phyloP scores from a whole-genome alignment of 768 basidiomycete genomes.

The Arthromyces matolae region DNA sequence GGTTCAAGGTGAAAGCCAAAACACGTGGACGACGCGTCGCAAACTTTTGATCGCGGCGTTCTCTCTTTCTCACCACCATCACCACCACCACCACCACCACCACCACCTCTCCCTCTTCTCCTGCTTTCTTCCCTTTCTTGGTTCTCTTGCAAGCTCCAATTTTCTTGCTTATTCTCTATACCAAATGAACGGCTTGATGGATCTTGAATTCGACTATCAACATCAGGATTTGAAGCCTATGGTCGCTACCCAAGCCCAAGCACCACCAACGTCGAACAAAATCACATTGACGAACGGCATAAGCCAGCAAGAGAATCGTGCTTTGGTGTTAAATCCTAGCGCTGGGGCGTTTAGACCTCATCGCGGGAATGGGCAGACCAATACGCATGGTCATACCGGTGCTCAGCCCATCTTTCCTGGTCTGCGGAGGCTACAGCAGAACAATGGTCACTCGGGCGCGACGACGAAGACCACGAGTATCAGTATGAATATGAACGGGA shows the following conservation, averaged over 20 bases:
- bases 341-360: not conserved
- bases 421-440: conserved; percentile 9
- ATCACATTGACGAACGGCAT: conserved; percentile 13
- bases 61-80: no score
- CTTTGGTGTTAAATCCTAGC: not conserved
- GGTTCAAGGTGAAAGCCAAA: no score
- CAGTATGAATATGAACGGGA: not conserved
- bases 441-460: no score
- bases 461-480: not conserved
- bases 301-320: conserved; percentile 13
- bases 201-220: not conserved
- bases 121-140: conserved; percentile 1
- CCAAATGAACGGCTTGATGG: not conserved
- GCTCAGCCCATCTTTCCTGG: conserved; percentile 11
- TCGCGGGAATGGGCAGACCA: conserved; percentile 4
- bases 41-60: no score
- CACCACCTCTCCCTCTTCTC: not conserved
- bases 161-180: not conserved
- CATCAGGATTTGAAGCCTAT: not conserved
- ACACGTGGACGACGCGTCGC: not conserved
- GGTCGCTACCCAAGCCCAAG: not conserved
- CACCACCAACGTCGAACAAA: not conserved
- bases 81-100: no score
- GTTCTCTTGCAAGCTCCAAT: not conserved
- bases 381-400: no score